Conservation (phyloP, 2,329 filamentous ascomycete species). For the Pseudogymnoascus sp. region DNA sequence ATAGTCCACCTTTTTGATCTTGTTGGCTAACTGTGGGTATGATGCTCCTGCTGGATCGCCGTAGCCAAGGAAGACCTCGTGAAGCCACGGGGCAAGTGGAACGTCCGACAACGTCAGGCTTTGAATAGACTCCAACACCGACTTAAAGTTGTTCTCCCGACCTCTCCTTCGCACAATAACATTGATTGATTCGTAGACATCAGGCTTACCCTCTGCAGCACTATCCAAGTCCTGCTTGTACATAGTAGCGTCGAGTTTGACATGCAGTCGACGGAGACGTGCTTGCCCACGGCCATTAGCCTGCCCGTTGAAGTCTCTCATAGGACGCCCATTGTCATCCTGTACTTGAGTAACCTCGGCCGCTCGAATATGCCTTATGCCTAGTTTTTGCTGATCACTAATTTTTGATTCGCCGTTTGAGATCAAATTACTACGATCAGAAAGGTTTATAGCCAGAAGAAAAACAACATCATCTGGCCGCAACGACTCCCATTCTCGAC, state of each 20-base stretch:
- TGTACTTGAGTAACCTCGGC: constrained; percentile 81
- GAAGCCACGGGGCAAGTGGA: constrained; percentile 82
- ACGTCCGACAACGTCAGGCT: constrained; percentile 78
- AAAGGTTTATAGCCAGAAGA: constrained; percentile 66
- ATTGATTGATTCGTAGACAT: constrained; percentile 81
- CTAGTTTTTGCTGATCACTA: constrained; percentile 53
- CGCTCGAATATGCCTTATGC: constrained; percentile 65
- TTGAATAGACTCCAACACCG: constrained; percentile 85
- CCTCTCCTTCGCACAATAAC: constrained; percentile 74
- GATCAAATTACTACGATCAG: constrained; percentile 40
- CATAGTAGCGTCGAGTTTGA: constrained; percentile 72
- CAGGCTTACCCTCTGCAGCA: constrained; percentile 57
- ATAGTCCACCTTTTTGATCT: constrained; percentile 75
- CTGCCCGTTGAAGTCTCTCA: constrained; percentile 57
- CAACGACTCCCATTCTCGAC: constrained; percentile 83
- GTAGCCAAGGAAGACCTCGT: constrained; percentile 96
- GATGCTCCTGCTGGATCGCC: constrained; percentile 84
- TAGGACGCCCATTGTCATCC: constrained; percentile 72
- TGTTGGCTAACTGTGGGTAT: constrained; percentile 75
- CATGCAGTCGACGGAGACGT: constrained; percentile 61
- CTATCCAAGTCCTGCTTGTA: constrained; percentile 71
- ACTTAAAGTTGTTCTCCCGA: constrained; percentile 95
- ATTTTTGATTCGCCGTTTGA: constrained; percentile 45
- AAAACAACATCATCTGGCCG: constrained; percentile 86
- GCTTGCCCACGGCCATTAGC: constrained; percentile 57